A percentile compares a stretch with the other conserved stretches of the same genome.
Evolutionary conservation across 805 yeast species (phyloP).

Genomic region (Kluyveromyces starmeri): DNA sequence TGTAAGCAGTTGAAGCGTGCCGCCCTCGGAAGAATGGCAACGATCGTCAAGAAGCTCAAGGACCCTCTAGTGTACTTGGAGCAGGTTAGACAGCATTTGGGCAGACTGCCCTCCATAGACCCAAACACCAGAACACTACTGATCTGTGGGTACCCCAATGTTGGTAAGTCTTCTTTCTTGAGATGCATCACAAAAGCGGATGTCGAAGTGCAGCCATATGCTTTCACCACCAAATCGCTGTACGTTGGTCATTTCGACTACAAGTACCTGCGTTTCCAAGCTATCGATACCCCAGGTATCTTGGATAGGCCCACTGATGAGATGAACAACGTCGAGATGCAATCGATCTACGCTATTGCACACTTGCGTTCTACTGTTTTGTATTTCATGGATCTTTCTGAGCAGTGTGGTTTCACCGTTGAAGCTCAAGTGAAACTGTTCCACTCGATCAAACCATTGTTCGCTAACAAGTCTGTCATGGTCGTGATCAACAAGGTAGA

Average conservation of each 20-base stretch:
- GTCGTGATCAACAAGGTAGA: conserved; percentile 95
- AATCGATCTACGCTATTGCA: conserved; percentile 96
- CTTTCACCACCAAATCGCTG: conserved; percentile 94
- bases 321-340: conserved; percentile 99
- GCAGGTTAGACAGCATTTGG: conserved; percentile 98
- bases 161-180: conserved; percentile 95
- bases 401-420: conserved; percentile 97
- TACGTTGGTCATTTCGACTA: conserved; percentile 99
- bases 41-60: conserved; percentile 88
- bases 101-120: conserved; percentile 95
- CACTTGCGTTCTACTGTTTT: conserved; percentile 93
- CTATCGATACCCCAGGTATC: conserved; percentile 98
- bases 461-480: conserved; percentile 93
- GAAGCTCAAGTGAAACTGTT: conserved; percentile 96
- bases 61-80: conserved; percentile 90
- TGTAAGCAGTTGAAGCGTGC: conserved; percentile 98
- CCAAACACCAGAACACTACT: conserved; percentile 97
- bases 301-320: conserved; percentile 98
- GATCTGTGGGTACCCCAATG: conserved; percentile 98
- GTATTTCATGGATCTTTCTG: conserved; percentile 97
- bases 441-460: conserved; percentile 94
- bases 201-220: conserved; percentile 98
- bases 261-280: conserved; percentile 95
- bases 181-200: conserved; percentile 93
- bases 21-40: conserved; percentile 99